Percentiles rank a stretch among this genome's conserved stretches.
Evolutionary conservation across 2,329 filamentous ascomycete genomes (phyloP).

Genomic region (Pseudocercospora macadamiae): DNA sequence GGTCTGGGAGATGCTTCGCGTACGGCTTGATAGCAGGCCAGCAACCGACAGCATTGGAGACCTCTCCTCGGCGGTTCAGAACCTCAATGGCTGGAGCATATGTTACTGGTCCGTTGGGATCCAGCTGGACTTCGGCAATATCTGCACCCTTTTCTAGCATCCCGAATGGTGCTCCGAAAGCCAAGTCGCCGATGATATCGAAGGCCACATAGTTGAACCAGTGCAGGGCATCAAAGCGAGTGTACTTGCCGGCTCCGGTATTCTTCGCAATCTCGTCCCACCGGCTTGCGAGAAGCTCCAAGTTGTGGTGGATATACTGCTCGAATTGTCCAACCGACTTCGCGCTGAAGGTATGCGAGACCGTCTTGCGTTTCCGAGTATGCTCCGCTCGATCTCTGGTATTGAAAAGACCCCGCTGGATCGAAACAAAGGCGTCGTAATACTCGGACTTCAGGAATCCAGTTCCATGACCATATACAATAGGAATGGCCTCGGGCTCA

Average conservation of each 20-base stretch:
- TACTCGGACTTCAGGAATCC: slow-evolving; percentile 66
- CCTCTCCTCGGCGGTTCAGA: slow-evolving; percentile 83
- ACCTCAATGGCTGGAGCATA: slow-evolving; percentile 72
- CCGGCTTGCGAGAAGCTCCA: slow-evolving; percentile 71
- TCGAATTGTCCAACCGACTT: slow-evolving; percentile 77
- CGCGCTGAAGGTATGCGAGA: slow-evolving; percentile 82
- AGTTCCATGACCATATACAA: slow-evolving; percentile 70
- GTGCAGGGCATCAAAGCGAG: slow-evolving; percentile 62
- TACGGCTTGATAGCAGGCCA: slow-evolving; percentile 75
- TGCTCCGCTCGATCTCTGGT: slow-evolving; percentile 81
- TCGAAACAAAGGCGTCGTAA: slow-evolving; percentile 90
- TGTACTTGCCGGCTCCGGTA: slow-evolving; percentile 52
- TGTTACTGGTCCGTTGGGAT: slow-evolving; percentile 34
- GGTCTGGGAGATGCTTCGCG: slow-evolving; percentile 68
- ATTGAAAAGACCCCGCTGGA: slow-evolving; percentile 84
- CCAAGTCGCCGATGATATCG: slow-evolving; percentile 68
- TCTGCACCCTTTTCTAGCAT: slow-evolving; percentile 74
- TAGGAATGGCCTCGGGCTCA: slow-evolving; percentile 74
- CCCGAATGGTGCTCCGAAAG: slow-evolving; percentile 70
- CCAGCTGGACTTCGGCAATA: slow-evolving; percentile 36
- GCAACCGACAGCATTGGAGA: slow-evolving; percentile 75
- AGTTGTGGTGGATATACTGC: slow-evolving; percentile 81
- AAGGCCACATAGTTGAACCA: slow-evolving; percentile 84
- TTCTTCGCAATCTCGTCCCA: slow-evolving; percentile 68
- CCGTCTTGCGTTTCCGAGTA: slow-evolving; percentile 83